Evolutionary conservation across 371 early-diverging fungal species (phyloP), one percentile per base, ranked within the genome.

Genomic region (Phascolomyces articulosus): DNA sequence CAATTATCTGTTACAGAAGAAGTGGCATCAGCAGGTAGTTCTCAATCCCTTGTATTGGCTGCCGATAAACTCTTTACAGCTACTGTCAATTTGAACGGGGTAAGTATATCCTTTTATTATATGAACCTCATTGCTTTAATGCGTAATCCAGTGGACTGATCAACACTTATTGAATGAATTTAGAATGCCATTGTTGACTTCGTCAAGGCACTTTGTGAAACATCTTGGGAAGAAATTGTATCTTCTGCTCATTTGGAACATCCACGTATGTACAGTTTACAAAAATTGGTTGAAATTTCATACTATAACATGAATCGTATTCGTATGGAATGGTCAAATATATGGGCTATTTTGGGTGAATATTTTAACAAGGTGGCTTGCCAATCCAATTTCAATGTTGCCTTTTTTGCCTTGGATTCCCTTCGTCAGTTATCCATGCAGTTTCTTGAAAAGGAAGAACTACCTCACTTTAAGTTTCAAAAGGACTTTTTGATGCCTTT

Each of bases 231-330:
- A 62, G 98, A 96, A 68, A 93, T 97, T 47, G 83, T 88, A 0
- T 85, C 90, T 2, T 86, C 91, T 15, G 79, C 85, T 9, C 77
- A 77, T 47, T 64, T 78, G 62, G 84, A 84, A 27, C 83, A 86
- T 27, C 85, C 96, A 23, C 72, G 94, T 13, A 92, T 96, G 92
- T 96, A 94, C 82, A 93, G 93, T 72, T 75, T 96, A 62, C 94
- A 93, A 66, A 90, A 95, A 59, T 85, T 97, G 10, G 96, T 97
- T 0, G 98, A 97, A 66, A 95, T 97, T 27, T 88, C 92, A 0
- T 95, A 96, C 83, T 97, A 96, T 85, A 97, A 97, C 81, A 97
- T 97, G 98, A 90, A 88, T 54, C 93, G 98, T 83, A 97, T 97
- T 70, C 90, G 96, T 73, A 87, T 96, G 66, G 98, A 97, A 77